Base-by-base conservation (phyloP, 2,329 filamentous ascomycete genomes). In the Cladosporium sp. region DNA sequence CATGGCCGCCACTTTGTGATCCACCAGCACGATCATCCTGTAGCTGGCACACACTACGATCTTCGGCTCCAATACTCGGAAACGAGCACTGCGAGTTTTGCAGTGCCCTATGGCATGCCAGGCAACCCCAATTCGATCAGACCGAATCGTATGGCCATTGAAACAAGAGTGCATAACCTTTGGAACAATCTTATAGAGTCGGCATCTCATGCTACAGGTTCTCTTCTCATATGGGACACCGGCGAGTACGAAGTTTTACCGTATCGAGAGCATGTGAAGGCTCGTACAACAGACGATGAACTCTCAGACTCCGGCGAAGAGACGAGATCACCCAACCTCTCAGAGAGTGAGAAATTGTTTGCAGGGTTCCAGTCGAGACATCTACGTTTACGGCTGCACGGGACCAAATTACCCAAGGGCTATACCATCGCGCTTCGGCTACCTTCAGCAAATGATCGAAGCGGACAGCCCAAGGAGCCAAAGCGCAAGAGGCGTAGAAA, bases 21-120 rank as follows among this genome's bases (percentile, higher is more conserved):
- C 32, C 83, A 88, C 63, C 84, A 88, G 61, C 84, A 88, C 62
- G 83, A 86, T 60, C 84, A 88, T 61, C 85, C 84, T 1, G 64
- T 85, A 38, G 82, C 84, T 8, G 83, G 84, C 19, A 59, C 65
- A 9, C 65, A 67, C 29, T 67, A 88, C 69, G 85, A 88, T 64
- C 72, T 88, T 16, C 74, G 84, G 2, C 70, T 88, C 15, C 84
- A 88, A 63, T 84, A 87, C 62, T 87, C 84, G 25, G 73, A 76
- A 51, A 77, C 78, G 0, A 86, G 83, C 60, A 83, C 82, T 20
- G 76, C 79, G 9, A 84, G 79, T 52, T 88, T 69, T 50, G 68
- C 69, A 1, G 53, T 74, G 3, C 71, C 71, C 0, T 73, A 73
- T 55, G 72, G 71, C 3, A 41, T 74, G 9, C 69, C 71, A 1